These are phyloP conservation scores for Cadophora malorum DNA, from an alignment of 2,329 filamentous ascomycete species.

Conservation along the genomic window DNA sequence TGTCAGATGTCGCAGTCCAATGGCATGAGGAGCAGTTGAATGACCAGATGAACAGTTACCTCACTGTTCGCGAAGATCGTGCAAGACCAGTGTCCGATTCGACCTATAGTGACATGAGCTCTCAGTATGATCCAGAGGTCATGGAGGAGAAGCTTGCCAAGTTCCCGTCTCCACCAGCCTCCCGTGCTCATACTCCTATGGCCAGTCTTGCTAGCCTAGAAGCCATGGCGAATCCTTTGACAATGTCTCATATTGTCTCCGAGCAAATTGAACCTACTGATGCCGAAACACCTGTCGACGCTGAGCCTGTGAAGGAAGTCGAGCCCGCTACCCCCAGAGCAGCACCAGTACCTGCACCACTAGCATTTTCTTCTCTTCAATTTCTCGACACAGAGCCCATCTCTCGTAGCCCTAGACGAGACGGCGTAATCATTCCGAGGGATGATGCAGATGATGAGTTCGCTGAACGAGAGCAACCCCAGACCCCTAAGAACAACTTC, in stretches of 20 bases:
- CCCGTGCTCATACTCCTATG: constrained; percentile 43
- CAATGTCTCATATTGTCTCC: constrained; percentile 46
- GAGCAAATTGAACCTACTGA: constrained; percentile 48
- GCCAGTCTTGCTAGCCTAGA: constrained; percentile 31
- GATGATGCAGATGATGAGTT: constrained; percentile 47
- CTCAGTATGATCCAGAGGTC: constrained; percentile 55
- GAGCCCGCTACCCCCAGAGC: constrained; percentile 35
- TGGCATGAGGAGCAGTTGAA: constrained; percentile 41
- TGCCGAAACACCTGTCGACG: constrained; percentile 24
- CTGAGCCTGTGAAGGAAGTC: constrained; percentile 12
- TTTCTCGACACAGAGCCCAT: constrained; percentile 43
- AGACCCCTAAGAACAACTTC: constrained; percentile 51
- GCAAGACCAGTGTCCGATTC: constrained; percentile 54
- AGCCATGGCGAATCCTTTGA: constrained; percentile 32
- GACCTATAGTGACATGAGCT: constrained; percentile 60
- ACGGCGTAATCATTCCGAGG: constrained; percentile 62
- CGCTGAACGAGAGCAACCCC: constrained; percentile 45
- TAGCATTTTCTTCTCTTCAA: constrained; percentile 43
- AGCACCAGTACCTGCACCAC: constrained; percentile 41
- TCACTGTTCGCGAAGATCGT: constrained; percentile 34
- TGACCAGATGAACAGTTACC: constrained; percentile 25
- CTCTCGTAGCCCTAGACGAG: constrained; percentile 57
- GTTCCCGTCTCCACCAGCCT: constrained; percentile 60
- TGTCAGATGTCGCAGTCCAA: constrained; percentile 43
- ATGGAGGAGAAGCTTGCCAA: constrained; percentile 59